Base-by-base conservation (phyloP, 805 yeast species). In the Candida endomychidarum region DNA sequence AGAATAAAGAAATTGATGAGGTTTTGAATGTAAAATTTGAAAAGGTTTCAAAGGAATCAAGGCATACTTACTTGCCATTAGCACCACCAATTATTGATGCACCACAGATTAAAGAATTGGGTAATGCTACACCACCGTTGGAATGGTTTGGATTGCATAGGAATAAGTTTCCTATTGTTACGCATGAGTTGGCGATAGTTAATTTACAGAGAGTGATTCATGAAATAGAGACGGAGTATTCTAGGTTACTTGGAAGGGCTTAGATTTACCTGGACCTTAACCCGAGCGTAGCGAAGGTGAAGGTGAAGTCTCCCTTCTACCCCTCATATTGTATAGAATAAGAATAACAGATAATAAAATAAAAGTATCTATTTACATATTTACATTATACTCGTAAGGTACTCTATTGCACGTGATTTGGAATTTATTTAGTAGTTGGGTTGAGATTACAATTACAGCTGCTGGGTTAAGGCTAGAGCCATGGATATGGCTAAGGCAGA, bases 141-240 rank as follows among this genome's bases (percentile, higher is more conserved):
- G 99, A 93, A 58, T 93, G 99, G 99, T 86, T 93, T 66, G 99
- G 99, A 2, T 71, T 93, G 21, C 93, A 93, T 58, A 74, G 98
- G 49, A 77, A 83, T 52, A 78, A 81, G 49, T 80, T 93, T 49
- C 99, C 99, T 0, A 81, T 85, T 28, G 73, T 86, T 43, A 83
- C 96, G 0, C 97, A 93, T 56, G 91, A 88, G 58, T 67, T 78
- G 45, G 79, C 81, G 0, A 84, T 90, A 36, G 75, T 84, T 10
- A 77, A 82, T 2, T 65, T 93, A 37, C 96, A 88, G 52, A 76
- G 79, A 43, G 50, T 88, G 41, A 86, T 86, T 9, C 79, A 76
- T 34, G 81, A 86, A 50, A 83, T 86, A 8, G 88, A 78, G 51
- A 51, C 45, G 16, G 70, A 72, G 42, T 78, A 77, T 48, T 70